Evolutionary conservation across 176 grass and related monocot genomes (phyloP).

Genomic region (Bothriochloa decipiens): DNA sequence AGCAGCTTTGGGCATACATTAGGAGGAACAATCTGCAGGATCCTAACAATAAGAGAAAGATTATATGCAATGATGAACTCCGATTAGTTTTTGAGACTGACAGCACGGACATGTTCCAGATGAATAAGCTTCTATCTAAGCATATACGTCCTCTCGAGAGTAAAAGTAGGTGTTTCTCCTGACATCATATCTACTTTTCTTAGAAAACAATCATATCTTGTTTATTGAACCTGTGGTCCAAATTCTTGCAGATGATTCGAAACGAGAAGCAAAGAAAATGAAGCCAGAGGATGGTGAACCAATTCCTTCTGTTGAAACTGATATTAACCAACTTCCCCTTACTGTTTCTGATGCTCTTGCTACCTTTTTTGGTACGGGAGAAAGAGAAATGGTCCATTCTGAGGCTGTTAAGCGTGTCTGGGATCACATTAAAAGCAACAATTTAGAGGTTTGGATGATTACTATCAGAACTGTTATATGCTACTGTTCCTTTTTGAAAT

Average conservation of each 20-base stretch:
- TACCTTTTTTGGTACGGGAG: conserved; percentile 77
- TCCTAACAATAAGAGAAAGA: conserved; percentile 94
- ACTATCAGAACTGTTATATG: conserved; percentile 24
- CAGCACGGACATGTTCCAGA: conserved; percentile 93
- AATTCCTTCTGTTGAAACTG: conserved; percentile 53
- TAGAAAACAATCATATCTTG: not conserved
- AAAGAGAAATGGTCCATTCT: conserved; percentile 79
- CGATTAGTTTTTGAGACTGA: conserved; percentile 92
- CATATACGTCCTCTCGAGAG: conserved; percentile 75
- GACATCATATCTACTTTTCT: conserved; percentile 2
- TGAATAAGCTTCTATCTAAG: conserved; percentile 90
- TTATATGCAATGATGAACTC: conserved; percentile 92
- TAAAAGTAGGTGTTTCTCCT: conserved; percentile 52
- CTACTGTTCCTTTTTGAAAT: conserved; percentile 22
- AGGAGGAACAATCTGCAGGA: conserved; percentile 88
- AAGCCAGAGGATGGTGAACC: conserved; percentile 54
- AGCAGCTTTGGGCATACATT: conserved; percentile 94
- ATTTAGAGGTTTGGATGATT: conserved; percentile 75
- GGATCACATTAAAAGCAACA: conserved; percentile 94
- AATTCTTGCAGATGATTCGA: conserved; percentile 72
- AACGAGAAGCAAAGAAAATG: conserved; percentile 63
- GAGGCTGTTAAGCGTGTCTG: conserved; percentile 84
- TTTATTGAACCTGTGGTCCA: conserved; percentile 27
- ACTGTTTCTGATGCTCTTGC: conserved; percentile 77
- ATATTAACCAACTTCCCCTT: conserved; percentile 53